Evolutionary conservation across 2,329 filamentous ascomycete species (phyloP).

Genomic region (Neonectria faginata): DNA sequence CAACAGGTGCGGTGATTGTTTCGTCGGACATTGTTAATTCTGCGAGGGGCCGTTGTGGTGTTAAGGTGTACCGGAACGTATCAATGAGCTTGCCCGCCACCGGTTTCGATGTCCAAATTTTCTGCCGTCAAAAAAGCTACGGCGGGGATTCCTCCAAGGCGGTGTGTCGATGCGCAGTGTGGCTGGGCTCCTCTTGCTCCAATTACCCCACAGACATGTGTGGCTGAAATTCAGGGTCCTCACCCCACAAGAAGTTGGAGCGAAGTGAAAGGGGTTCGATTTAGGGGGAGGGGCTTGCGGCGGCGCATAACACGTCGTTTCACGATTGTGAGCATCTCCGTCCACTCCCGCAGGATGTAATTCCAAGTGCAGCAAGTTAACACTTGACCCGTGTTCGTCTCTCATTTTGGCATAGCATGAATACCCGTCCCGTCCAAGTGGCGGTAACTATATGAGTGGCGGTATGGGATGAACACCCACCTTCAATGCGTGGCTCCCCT

Average conservation of each 20-base stretch:
- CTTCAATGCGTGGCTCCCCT: background rate
- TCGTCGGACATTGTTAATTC: constrained; percentile 58
- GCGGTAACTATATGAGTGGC: constrained; percentile 3
- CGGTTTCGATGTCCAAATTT: constrained; percentile 41
- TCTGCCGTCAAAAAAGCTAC: constrained; percentile 45
- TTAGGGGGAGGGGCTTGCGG: constrained; percentile 31
- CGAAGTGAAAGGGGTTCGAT: constrained; percentile 35
- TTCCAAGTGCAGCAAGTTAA: background rate
- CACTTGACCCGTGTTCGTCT: background rate
- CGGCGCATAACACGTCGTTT: constrained; percentile 33
- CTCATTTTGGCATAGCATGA: constrained; percentile 10
- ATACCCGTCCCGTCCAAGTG: background rate
- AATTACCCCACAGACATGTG: constrained; percentile 17
- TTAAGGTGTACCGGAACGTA: constrained; percentile 18
- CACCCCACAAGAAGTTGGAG: constrained; percentile 35
- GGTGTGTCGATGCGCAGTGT: constrained; percentile 32
- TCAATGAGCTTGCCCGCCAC: constrained; percentile 18
- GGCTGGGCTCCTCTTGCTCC: constrained; percentile 23
- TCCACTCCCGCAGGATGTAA: background rate
- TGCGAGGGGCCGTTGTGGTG: constrained; percentile 6
- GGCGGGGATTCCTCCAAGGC: constrained; percentile 35
- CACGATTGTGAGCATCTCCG: constrained; percentile 13
- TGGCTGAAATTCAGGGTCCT: constrained; percentile 44
- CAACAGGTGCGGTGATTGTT: constrained; percentile 48
- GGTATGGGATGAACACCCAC: constrained; percentile 19